Evolutionary conservation across 495 filamentous ascomycete genomes (phyloP), one percentile per base, ranked within the genome.

Genomic region (Neurospora tetrasperma): DNA sequence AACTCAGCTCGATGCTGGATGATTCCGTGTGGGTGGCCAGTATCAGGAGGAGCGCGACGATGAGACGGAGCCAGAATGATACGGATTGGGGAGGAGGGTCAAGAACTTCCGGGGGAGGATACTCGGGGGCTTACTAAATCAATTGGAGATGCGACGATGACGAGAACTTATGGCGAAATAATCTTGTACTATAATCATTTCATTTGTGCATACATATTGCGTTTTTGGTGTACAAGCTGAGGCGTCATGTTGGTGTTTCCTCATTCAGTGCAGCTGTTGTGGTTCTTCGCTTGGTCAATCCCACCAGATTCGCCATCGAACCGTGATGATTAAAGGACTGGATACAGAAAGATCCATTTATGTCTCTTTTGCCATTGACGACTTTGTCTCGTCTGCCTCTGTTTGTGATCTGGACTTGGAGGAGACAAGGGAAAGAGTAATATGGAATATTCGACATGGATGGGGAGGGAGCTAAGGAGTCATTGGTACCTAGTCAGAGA

Each of bases 21-120:
- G 90, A 93, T 74, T 96, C 93, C 46, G 92, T 90, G 23, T 98
- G 94, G 94, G 92, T 94, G 70, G 91, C 94, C 82, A 97, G 93
- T 84, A 93, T 98, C 69, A 86, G 94, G 73, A 88, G 93, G 71
- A 97, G 94, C 82, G 93, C 96, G 74, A 97, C 93, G 69, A 87
- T 89, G 83, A 89, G 90, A 75, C 88, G 88, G 20, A 54, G 69
- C 14, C 59, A 62, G 48, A 38, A 71, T 38, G 20, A 44, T 41
- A 69, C 62, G 7, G 35, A 35, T 20, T 38, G n/a, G 31, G 42
- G 71, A 72, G 71, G 20, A 40, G 71, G 31, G 6, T 46, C 68
- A 68, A 74, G 73, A 70, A 74, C 71, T 39, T 70, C 73, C 8
- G 42, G 59, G 70, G 77, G 74, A 69, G 73, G 35, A 14, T 70